phyloP scores from a whole-genome alignment of 2,329 filamentous ascomycete genomes.

The Claviceps sp. region DNA sequence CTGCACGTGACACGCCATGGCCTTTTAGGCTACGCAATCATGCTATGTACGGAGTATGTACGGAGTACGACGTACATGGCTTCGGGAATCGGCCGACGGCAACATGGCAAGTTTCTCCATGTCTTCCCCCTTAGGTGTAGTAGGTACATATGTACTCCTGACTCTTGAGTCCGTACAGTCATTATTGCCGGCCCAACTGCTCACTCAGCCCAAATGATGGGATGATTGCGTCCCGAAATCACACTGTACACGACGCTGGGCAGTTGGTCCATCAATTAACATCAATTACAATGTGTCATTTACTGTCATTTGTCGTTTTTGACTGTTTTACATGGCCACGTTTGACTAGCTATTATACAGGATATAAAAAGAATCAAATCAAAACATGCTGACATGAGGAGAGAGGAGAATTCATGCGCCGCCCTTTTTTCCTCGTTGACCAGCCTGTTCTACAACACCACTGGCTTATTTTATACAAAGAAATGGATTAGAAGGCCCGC shows the following conservation, averaged over 20 bases:
- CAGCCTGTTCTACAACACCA: constrained; percentile 27
- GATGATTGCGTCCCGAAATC: no score
- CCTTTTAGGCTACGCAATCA: constrained; percentile 1
- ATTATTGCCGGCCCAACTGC: no score
- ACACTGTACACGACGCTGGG: neutral
- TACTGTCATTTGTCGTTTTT: constrained; percentile 9
- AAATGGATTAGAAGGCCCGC: neutral
- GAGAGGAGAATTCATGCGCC: constrained; percentile 23
- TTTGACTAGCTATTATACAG: constrained; percentile 20
- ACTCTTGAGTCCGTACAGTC: no score
- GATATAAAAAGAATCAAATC: constrained; percentile 14
- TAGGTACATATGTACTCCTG: no score
- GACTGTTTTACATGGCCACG: constrained; percentile 17
- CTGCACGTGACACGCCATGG: constrained; percentile 17
- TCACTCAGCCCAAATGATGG: no score
- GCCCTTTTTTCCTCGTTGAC: constrained; percentile 4
- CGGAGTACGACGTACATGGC: neutral
- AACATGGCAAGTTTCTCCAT: no score
- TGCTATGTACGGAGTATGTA: neutral
- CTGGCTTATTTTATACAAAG: constrained; percentile 17
- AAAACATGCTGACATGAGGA: constrained; percentile 14
- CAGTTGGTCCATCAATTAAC: neutral
- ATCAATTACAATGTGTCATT: neutral
- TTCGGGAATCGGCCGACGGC: neutral
- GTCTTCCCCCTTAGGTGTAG: no score